phyloP scores from a whole-genome alignment of 2,329 filamentous ascomycete species.

The Aschersonia sp. region DNA sequence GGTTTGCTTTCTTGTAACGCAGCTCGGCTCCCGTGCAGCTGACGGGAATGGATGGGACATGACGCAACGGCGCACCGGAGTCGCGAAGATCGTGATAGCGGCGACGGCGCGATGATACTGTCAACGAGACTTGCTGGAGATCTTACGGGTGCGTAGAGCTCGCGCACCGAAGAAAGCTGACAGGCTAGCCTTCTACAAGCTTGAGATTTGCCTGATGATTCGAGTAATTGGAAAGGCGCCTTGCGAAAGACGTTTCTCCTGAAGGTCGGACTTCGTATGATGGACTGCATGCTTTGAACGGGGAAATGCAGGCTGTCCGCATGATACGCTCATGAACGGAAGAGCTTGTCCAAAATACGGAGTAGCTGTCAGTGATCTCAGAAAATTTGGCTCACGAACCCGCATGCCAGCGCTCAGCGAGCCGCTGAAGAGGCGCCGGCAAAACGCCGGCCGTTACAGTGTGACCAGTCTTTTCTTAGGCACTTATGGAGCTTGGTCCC shows the following conservation, averaged over 20 bases:
- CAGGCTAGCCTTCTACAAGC: constrained; percentile 32
- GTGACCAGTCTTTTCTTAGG: neutral
- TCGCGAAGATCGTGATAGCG: no score
- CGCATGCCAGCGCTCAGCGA: no score
- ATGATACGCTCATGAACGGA: neutral
- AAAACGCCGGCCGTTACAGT: constrained; percentile 15
- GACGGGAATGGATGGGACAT: no score
- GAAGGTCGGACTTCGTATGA: constrained; percentile 26
- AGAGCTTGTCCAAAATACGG: no score
- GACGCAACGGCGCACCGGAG: no score
- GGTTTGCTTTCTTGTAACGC: constrained; percentile 19
- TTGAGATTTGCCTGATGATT: constrained; percentile 28
- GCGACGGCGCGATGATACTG: no score
- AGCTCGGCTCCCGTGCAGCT: constrained; percentile 7
- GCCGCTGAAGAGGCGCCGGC: constrained; percentile 8
- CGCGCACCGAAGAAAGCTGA: constrained; percentile 15
- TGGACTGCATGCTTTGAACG: constrained; percentile 28
- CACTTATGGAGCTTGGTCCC: neutral
- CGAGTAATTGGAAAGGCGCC: constrained; percentile 20
- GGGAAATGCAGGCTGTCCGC: constrained; percentile 3
- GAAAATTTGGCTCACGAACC: no score
- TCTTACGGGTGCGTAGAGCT: constrained; percentile 7
- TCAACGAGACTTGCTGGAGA: no score
- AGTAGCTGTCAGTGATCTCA: no score
- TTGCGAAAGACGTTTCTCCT: constrained; percentile 26